Evolutionary conservation across 257 asterid species (phyloP), one percentile per base, ranked within the genome.

Genomic region (Solanum peruvianum): DNA sequence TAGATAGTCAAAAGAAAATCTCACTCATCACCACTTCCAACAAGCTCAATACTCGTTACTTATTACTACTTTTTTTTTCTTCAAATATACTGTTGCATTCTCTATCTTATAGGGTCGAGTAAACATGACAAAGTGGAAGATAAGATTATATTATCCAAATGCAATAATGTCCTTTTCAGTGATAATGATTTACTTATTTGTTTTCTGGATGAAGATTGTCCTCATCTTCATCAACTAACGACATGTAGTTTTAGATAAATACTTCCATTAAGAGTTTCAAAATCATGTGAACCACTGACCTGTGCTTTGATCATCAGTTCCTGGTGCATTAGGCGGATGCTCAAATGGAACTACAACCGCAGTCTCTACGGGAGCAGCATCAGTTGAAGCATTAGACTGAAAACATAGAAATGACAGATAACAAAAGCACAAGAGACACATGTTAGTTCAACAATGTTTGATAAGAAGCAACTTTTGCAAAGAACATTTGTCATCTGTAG

Each of bases 291-390:
- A 45, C 88, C 52, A 64, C 88, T 90, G 82, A 95, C 99, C 98
- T 93, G 92, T 88, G 82, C 91, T 88, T 70, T 83, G 91, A 85
- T 93, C 95, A 88, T 90, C 88, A 86, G 89, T 91, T 88, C 91
- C 95, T 13, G 96, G 93, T 67, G 92, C 90, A 81, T 94, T 93
- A 56, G 96, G 94, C 88, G 67, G 93, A 89, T 89, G 90, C 87
- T 87, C 91, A 8, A 89, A 87, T 71, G 91, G 87, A 82, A 89
- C 92, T 31, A 37, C 89, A 86, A 60, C 72, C n/a, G 66, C 87
- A 83, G 88, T 84, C 92, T 91, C 90, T 69, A 89, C 29, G 49
- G 93, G 91, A 90, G 91, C 94, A 88, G 90, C 90, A 80, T 86
- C 56, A 69, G 92, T 91, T 89, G 90, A 92, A 88, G 89, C 88